Conservation (phyloP, 2,329 filamentous ascomycete species). For the Lasiodiplodia hormozganensis region DNA sequence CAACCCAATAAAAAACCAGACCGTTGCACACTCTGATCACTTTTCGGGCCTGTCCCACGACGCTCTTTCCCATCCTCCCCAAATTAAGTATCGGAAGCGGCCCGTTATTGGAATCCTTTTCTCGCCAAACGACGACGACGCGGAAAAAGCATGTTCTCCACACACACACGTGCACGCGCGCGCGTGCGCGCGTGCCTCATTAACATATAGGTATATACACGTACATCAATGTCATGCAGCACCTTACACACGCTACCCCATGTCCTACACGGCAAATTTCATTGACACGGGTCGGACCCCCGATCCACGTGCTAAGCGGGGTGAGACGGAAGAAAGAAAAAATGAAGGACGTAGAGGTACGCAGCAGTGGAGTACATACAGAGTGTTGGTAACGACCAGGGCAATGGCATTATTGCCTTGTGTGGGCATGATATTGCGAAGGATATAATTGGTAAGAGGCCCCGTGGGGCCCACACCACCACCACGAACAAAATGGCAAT, state of each 20-base stretch:
- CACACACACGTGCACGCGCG: neutral
- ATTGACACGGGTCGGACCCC: too few species aligned
- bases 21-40: neutral
- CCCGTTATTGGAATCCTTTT: constrained; percentile 1
- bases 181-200: neutral
- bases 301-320: neutral
- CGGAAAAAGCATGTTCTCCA: neutral
- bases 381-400: neutral
- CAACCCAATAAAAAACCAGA: constrained; percentile 8
- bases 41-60: neutral
- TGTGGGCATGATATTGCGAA: neutral
- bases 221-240: neutral
- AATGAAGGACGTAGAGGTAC: neutral
- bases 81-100: constrained; percentile 8
- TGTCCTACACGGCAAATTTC: neutral
- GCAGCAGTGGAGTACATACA: neutral
- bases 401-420: neutral
- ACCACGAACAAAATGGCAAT: neutral
- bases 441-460: neutral
- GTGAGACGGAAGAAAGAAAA: neutral
- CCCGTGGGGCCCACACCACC: neutral
- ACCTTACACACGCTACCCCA: neutral
- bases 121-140: neutral
- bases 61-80: neutral
- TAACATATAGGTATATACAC: neutral